phyloP scores from a whole-genome alignment of 2,329 filamentous ascomycete species.

The Aspergillus viridinutans region DNA sequence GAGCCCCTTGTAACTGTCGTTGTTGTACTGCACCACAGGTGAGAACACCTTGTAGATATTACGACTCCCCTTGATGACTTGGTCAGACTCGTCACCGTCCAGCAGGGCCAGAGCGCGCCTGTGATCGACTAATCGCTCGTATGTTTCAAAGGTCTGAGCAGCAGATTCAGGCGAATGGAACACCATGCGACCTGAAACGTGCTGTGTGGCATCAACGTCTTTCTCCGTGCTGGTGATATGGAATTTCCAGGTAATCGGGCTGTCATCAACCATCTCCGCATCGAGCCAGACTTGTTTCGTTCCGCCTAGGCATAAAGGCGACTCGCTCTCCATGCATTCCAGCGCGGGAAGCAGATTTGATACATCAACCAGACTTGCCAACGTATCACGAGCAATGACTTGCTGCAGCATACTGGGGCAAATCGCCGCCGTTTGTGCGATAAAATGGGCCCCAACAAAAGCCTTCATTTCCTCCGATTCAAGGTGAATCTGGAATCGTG shows the following conservation, averaged over 20 bases:
- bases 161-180: neutral
- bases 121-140: constrained; percentile 20
- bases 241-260: no score
- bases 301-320: no score
- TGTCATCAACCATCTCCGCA: no score
- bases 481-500: constrained; percentile 8
- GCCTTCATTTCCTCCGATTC: constrained; percentile 1
- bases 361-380: constrained; percentile 8
- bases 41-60: constrained; percentile 19
- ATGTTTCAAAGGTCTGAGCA: constrained; percentile 7
- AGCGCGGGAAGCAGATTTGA: constrained; percentile 5
- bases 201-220: no score
- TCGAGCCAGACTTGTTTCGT: no score
- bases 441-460: constrained; percentile 11
- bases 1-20: no score
- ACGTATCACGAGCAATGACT: constrained; percentile 12
- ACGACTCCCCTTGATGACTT: constrained; percentile 14
- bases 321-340: neutral
- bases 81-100: constrained; percentile 6
- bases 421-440: neutral
- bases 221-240: no score
- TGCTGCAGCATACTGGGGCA: constrained; percentile 14
- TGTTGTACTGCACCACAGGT: constrained; percentile 14
- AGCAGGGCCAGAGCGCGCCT: constrained; percentile 19
- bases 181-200: no score